A percentile compares a stretch with the other conserved stretches of the same genome.
Conservation (phyloP, 305 asterid genomes). For the Fraxinus floribunda region DNA sequence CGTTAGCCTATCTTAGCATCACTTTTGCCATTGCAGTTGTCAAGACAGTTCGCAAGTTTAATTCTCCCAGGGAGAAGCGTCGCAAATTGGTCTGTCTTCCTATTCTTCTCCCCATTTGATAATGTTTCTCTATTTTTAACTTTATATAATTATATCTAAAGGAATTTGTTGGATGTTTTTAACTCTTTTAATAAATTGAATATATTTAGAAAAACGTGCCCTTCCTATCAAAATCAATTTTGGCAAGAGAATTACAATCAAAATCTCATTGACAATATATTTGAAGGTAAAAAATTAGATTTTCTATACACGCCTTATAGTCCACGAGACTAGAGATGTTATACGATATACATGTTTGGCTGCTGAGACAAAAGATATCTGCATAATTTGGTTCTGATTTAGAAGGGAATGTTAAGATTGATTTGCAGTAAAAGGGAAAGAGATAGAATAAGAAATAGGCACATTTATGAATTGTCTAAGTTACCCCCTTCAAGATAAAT, state of each 20-base stretch:
- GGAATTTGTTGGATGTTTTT: neutral
- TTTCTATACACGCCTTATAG: neutral
- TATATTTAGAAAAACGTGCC: neutral
- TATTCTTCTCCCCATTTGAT: neutral
- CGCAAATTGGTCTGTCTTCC: slow-evolving; percentile 60
- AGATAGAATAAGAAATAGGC: neutral
- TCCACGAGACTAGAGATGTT: neutral
- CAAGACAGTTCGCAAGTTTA: slow-evolving; percentile 72
- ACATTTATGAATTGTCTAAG: neutral
- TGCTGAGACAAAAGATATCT: neutral
- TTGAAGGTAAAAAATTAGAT: neutral
- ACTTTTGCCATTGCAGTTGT: slow-evolving; percentile 80
- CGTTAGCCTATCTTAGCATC: slow-evolving; percentile 75
- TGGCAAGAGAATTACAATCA: neutral
- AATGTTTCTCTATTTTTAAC: neutral
- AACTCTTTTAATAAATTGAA: neutral
- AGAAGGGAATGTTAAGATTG: neutral
- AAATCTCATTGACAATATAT: neutral
- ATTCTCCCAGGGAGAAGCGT: slow-evolving; percentile 77
- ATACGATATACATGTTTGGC: neutral
- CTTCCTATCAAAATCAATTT: neutral
- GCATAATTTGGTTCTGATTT: neutral
- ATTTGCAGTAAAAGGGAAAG: neutral
- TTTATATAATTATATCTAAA: neutral
- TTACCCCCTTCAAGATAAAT: neutral